Base-by-base conservation (phyloP, 164 flowering plant genomes). In the Annona squamosa region DNA sequence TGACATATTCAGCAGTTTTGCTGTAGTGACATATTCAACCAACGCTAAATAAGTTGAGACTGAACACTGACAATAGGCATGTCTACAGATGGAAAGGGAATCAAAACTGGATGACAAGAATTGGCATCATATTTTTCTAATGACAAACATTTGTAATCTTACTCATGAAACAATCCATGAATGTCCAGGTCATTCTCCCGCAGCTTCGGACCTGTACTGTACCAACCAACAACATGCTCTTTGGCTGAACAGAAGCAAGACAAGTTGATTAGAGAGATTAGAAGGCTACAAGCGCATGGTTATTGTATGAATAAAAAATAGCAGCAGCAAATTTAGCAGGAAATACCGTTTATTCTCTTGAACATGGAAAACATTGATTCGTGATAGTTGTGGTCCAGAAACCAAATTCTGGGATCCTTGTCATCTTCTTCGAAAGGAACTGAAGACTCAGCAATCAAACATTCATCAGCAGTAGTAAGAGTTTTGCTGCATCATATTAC, bases 171-270 rank as follows among this genome's bases (percentile, higher is more conserved):
- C 63, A 91, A 78, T 64, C 80, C 80, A 68, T 96, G 98, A 75
- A 96, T 76, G 77, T 91, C 89, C 5, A 93, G 83, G 75, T 96
- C 99, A 86, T 96, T 96, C 71, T 96, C 98, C 70, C 92, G 80
- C 59, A 96, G 82, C 75, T 93, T 96, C 12, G 98, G 99, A 6
- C 98, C 98, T 3, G 99, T 93, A 75, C 98, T 96, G 72, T 96
- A 96, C 99, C 99, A 96, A 7, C 99, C 99, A 0, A 96, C 92
- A n/a, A 93, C 93, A 85, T 96, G 99, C 87, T 96, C 99, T 89
- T 93, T 96, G 43, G 99, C 98, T 96, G 88, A 64, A 84, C 84
- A 26, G 80, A n/a, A 69, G 9, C 43, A 72, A 19, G 17, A 18
- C 47, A n/a, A 52, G 63, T 45, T 48, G 3, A 56, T 61, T 3